Evolutionary conservation across 2,329 filamentous ascomycete species (phyloP).

Genomic region (Cadophora malorum): DNA sequence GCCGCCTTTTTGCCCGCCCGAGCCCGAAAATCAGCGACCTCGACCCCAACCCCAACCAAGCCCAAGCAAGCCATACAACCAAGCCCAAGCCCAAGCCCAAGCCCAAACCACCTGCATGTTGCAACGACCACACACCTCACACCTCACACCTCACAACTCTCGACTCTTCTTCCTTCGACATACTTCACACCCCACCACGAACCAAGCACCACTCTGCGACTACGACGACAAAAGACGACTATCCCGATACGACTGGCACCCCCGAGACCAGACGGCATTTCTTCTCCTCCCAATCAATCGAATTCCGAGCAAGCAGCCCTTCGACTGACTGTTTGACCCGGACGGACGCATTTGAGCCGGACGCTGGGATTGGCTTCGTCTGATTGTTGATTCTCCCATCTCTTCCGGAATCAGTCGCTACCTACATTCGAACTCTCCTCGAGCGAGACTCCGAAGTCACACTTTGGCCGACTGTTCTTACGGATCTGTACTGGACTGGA

Average conservation of each 20-base stretch:
- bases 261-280: background rate
- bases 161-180: background rate
- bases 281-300: background rate
- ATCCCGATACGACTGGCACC: background rate
- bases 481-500: background rate
- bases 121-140: no score
- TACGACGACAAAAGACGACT: constrained; percentile 1
- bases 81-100: background rate
- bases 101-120: background rate
- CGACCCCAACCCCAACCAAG: background rate
- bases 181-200: background rate
- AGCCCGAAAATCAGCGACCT: background rate
- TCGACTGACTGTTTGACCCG: background rate
- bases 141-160: background rate
- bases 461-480: background rate
- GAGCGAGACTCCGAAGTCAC: constrained; percentile 8
- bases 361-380: constrained; percentile 9
- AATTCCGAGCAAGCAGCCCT: background rate
- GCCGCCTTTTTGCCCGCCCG: background rate
- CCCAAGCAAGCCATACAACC: no score
- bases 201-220: background rate
- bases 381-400: constrained; percentile 17
- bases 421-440: background rate
- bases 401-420: constrained; percentile 18
- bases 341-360: constrained; percentile 7